Conservation (phyloP, 2,329 filamentous ascomycete genomes). For the Talaromyces sp. region DNA sequence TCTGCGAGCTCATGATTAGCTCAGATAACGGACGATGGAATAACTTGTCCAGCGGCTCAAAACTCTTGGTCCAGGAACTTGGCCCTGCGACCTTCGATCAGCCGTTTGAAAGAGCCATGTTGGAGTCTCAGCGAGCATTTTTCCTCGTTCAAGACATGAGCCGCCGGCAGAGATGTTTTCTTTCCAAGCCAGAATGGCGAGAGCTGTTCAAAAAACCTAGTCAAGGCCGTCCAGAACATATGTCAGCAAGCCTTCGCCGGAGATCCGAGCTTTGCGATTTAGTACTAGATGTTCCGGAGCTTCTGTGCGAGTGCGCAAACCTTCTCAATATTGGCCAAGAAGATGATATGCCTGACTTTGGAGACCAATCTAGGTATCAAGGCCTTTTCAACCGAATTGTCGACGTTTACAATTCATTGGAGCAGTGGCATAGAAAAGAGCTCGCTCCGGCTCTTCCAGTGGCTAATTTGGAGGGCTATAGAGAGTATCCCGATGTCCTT, state of each 20-base stretch:
- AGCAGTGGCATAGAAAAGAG: conserved; percentile 6
- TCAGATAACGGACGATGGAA: conserved; percentile 18
- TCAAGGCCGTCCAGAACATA: neutral
- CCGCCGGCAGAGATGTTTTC: conserved; percentile 17
- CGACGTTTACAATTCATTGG: conserved; percentile 1
- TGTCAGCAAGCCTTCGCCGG: conserved; percentile 14
- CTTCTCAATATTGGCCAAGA: neutral
- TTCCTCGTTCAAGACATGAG: conserved; percentile 19
- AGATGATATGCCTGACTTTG: neutral
- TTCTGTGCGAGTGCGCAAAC: conserved; percentile 16
- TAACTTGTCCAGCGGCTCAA: conserved; percentile 18
- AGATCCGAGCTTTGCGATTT: conserved; percentile 19
- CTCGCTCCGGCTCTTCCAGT: conserved; percentile 11
- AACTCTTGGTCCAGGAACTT: conserved; percentile 18
- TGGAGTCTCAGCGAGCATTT: conserved; percentile 22
- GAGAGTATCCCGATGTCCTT: conserved; percentile 8
- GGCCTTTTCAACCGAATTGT: neutral
- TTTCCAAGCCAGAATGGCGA: conserved; percentile 18
- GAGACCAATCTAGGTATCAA: neutral
- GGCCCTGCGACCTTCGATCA: conserved; percentile 12
- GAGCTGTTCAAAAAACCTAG: neutral
- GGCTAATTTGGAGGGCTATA: neutral
- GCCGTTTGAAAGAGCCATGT: conserved; percentile 20
- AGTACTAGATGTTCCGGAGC: conserved; percentile 18
- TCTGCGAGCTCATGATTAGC: conserved; percentile 20